phyloP scores from a whole-genome alignment of 352 stramenopile genomes.

The Pythium chondricola region DNA sequence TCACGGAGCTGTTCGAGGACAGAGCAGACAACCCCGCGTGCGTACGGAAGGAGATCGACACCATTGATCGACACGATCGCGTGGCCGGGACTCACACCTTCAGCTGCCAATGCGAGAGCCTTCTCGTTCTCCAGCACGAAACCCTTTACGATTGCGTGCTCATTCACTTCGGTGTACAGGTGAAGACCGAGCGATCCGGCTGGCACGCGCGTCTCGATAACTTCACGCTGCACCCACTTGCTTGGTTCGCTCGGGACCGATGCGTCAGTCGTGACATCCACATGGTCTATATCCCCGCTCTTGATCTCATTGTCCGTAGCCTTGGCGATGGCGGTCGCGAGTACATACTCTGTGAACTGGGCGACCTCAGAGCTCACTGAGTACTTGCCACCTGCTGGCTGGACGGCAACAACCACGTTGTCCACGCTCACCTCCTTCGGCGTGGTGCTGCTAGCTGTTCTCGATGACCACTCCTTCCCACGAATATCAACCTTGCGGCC shows the following conservation, averaged over 20 bases:
- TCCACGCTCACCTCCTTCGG: not conserved
- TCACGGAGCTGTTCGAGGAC: conserved; percentile 50
- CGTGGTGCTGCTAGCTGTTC: too few relatives aligned
- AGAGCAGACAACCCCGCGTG: conserved; percentile 29
- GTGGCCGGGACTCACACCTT: conserved; percentile 33
- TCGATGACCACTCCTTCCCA: conserved; percentile 26
- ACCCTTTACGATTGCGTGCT: conserved; percentile 47
- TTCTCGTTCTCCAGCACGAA: conserved; percentile 47
- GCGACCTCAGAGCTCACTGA: conserved; percentile 1
- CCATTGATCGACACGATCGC: conserved; percentile 50
- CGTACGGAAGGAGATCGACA: conserved; percentile 35
- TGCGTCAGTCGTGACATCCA: not conserved
- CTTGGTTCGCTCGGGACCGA: not conserved
- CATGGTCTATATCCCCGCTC: not conserved
- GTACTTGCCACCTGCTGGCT: not conserved
- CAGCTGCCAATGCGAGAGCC: conserved; percentile 21
- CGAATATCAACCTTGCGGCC: conserved; percentile 38
- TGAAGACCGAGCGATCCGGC: conserved; percentile 52
- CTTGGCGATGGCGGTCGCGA: conserved; percentile 5
- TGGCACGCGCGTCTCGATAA: conserved; percentile 30
- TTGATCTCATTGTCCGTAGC: conserved; percentile 7
- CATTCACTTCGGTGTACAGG: conserved; percentile 44
- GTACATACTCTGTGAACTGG: conserved; percentile 10
- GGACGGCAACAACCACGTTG: not conserved
- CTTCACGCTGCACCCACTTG: conserved; percentile 22